A percentile compares a stretch with the other conserved stretches of the same genome.
These are phyloP conservation scores for Kalaharituber pfeilii DNA, from an alignment of 2,329 filamentous ascomycete genomes.

Conservation along the genomic window DNA sequence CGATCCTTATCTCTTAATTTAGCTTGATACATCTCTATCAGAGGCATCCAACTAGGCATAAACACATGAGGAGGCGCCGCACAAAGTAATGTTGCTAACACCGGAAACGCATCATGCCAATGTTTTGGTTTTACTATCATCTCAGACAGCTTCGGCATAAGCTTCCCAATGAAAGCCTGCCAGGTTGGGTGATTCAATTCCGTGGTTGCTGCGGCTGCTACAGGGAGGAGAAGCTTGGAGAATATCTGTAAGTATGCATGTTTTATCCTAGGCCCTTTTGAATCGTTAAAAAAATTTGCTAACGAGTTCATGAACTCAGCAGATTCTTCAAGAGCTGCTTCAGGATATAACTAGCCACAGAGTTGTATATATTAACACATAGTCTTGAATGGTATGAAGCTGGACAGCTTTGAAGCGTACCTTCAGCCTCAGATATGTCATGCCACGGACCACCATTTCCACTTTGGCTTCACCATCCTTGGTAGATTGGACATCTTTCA, in stretches of 20 bases:
- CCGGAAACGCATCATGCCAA: constrained; percentile 74
- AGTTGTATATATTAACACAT: too few species aligned
- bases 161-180: constrained; percentile 63
- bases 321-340: constrained; percentile 63
- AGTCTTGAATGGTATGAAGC: background rate
- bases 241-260: constrained; percentile 87
- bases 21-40: constrained; percentile 47
- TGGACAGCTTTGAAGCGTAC: constrained; percentile 22
- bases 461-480: constrained; percentile 61
- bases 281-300: constrained; percentile 63
- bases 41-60: constrained; percentile 65
- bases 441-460: constrained; percentile 72
- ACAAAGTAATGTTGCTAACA: constrained; percentile 74
- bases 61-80: constrained; percentile 75
- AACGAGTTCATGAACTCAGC: constrained; percentile 77
- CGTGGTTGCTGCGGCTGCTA: constrained; percentile 61
- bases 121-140: constrained; percentile 85
- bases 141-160: constrained; percentile 61
- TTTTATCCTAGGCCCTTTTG: constrained; percentile 79
- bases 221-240: constrained; percentile 67
- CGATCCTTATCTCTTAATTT: constrained; percentile 75
- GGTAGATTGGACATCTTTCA: constrained; percentile 54
- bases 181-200: constrained; percentile 70
- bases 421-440: constrained; percentile 73
- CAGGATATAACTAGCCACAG: constrained; percentile 36